Evolutionary conservation across 164 flowering plant genomes (phyloP), one percentile per base, ranked within the genome.

Genomic region (Vitis riparia): DNA sequence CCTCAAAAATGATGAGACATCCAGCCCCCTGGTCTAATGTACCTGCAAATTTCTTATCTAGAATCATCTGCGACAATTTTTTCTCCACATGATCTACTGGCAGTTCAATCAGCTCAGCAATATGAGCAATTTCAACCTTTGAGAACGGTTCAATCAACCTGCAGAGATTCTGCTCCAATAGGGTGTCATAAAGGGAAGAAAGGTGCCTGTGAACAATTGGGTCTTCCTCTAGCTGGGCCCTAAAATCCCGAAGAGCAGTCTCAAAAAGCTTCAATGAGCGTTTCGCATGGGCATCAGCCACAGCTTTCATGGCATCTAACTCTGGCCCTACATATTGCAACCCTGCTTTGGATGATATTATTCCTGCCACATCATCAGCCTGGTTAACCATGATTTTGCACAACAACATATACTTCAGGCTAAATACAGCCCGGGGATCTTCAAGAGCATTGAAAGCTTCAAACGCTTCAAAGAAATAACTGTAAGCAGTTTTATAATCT

Each of bases 391-490:
- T 88, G 27, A 88, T 86, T 73, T 86, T 88, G 79, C 89, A 86
- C 67, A 86, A 68, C 73, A 88, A 32, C 91, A 86, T 86, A 62
- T 88, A 84, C 71, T 88, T 88, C 13, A 81, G 84, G 65, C 88
- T 83, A 61, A 83, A 88, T 23, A 82, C 83, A 30, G 92, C 92
- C 51, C 86, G 70, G 5, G 90, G 84, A 53, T 88, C 92, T 68
- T 84, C 92, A 62, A 88, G 86, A 56, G 92, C 88, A 76, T 86
- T 88, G 77, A 86, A 86, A 15, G 90, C 85, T 73, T 88, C 92
- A 76, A 86, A 88, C 14, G 92, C 92, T 79, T 88, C 92, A 70
- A 87, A 87, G 85, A 88, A 88, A 55, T 88, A 88, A 68, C 90
- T 88, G 73, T 86, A 88, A 23, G 83, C 92, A 32, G 92, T 88